Base-by-base conservation (phyloP, 345 rosid species). In the Populus simonii region DNA sequence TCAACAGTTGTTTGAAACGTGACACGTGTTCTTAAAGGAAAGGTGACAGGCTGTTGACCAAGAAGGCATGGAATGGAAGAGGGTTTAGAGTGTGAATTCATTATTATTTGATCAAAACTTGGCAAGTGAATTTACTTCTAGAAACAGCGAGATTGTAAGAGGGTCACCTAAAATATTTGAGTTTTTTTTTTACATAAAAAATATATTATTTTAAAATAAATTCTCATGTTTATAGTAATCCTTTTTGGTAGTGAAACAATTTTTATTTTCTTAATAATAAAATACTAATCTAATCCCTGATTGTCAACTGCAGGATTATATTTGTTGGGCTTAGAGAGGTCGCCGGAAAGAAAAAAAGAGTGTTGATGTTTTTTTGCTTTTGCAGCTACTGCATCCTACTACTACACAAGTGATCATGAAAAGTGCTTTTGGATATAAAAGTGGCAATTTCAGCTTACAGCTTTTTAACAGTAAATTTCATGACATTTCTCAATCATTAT, bases 41-140 rank as follows among this genome's bases (percentile, higher is more conserved):
- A 63, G 82, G 84, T 67, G 81, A 84, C 89, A 85, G 84, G 74
- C 88, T 84, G 89, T 75, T 66, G 20, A 74, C 72, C 80, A 38
- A 70, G 74, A 68, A 33, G 66, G 72, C 80, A 31, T 51, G 71
- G 59, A 2, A 45, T 51, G 66, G 59, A 2, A 45, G 65, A 23
- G 38, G 12, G 49, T 10, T 33, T 33, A 4, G 8, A 66, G 31
- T 12, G 35, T 15, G 51, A 33, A 39, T 39, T 16, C 41, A 27
- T 12, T 18, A 41, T 38, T 38, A 31, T 29, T 38, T 62, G 53
- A 7, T 39, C 38, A 47, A 62, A 74, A 41, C 20, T 69, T 43
- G 70, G 47, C 61, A 33, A 33, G 36, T 33, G 36, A 33, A 33
- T 33, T 33, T 33, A 33, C 36, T 33, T 33, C 36, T 4, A 33